Evolutionary conservation across 108 stramenopile species (phyloP).

Genomic region (Cyclotella atomus): DNA sequence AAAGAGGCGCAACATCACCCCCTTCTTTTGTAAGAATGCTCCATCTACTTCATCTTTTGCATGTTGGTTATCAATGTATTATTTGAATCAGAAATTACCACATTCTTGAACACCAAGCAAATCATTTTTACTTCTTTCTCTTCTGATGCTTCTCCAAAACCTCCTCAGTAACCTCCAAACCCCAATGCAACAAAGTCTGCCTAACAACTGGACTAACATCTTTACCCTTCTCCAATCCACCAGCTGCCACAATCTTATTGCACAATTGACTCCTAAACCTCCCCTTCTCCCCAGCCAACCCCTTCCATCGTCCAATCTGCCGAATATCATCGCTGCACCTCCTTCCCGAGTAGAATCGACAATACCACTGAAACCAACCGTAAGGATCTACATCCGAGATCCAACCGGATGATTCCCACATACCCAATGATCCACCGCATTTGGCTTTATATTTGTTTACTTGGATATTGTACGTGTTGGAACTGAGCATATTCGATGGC

Average conservation of each 20-base stretch:
- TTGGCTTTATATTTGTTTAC: conserved; percentile 92
- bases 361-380: conserved; percentile 99
- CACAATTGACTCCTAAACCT: conserved; percentile 92
- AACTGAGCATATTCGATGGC: conserved; percentile 61
- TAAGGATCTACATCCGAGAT: conserved; percentile 91
- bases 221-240: conserved; percentile 46
- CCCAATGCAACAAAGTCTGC: conserved; percentile 97
- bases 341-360: conserved; percentile 93
- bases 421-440: conserved; percentile 93
- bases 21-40: not conserved
- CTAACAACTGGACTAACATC: conserved; percentile 93
- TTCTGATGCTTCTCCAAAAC: conserved; percentile 71
- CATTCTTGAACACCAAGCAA: too few species aligned
- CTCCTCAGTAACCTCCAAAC: conserved; percentile 83
- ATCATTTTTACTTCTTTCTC: conserved; percentile 27
- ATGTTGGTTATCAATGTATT: too few species aligned
- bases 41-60: too few species aligned
- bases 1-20: not conserved
- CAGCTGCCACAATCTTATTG: conserved; percentile 87
- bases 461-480: conserved; percentile 57
- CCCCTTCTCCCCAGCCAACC: conserved; percentile 86
- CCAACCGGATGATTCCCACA: conserved; percentile 94
- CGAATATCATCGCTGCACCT: conserved; percentile 85
- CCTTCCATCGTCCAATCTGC: conserved; percentile 88
- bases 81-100: too few species aligned